Conservation (phyloP, 192 early-diverging fungal genomes). For the Paraglomus brasilianum region DNA sequence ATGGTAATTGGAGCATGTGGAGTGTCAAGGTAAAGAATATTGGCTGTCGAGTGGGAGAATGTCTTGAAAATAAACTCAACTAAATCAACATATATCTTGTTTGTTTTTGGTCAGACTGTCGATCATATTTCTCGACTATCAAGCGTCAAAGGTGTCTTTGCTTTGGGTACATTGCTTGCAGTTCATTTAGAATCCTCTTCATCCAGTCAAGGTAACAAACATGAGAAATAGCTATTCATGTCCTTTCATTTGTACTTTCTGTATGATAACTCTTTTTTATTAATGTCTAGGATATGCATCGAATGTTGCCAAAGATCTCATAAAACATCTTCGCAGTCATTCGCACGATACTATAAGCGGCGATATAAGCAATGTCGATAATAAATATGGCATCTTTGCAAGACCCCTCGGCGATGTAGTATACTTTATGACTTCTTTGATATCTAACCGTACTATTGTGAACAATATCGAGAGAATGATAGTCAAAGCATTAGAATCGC, state of each 20-base stretch:
- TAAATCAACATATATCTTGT: neutral
- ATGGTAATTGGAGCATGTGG: slow-evolving; percentile 55
- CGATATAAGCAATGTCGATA: slow-evolving; percentile 34
- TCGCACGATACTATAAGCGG: slow-evolving; percentile 7
- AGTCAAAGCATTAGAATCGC: too few relatives aligned
- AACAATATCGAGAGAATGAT: too few relatives aligned
- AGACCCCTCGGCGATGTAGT: slow-evolving; percentile 75
- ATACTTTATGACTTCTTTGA: slow-evolving; percentile 71
- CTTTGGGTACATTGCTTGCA: slow-evolving; percentile 68
- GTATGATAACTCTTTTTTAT: slow-evolving; percentile 14
- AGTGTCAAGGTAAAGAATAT: slow-evolving; percentile 37
- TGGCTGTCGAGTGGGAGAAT: slow-evolving; percentile 4
- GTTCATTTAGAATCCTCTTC: slow-evolving; percentile 49
- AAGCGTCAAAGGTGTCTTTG: slow-evolving; percentile 62
- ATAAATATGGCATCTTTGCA: slow-evolving; percentile 50
- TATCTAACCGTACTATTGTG: slow-evolving; percentile 32
- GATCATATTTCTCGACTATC: slow-evolving; percentile 52
- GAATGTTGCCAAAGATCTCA: slow-evolving; percentile 34
- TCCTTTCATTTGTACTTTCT: slow-evolving; percentile 35
- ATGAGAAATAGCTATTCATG: slow-evolving; percentile 13
- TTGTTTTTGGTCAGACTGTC: slow-evolving; percentile 39
- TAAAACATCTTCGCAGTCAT: slow-evolving; percentile 37
- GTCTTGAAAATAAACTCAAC: slow-evolving; percentile 5
- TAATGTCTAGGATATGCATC: slow-evolving; percentile 53
- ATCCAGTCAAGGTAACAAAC: slow-evolving; percentile 18